These are phyloP conservation scores for Kwoniella heveanensis DNA, from an alignment of 768 basidiomycete species.

Conservation along the genomic window DNA sequence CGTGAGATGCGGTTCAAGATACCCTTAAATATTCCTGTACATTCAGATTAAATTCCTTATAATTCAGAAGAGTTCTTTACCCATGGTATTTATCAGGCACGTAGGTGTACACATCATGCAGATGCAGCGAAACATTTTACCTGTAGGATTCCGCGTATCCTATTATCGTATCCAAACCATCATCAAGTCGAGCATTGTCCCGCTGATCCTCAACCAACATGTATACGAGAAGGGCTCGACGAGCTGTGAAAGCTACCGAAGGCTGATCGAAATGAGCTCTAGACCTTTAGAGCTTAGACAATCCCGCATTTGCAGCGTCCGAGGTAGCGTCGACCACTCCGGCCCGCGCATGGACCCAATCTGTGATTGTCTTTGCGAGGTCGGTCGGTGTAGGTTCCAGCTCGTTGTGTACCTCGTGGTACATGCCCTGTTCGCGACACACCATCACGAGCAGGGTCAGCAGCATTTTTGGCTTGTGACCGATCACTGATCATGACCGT, in stretches of 20 bases:
- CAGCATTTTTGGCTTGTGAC: no score
- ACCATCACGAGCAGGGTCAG: background rate
- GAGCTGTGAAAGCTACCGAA: no score
- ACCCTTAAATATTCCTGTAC: background rate
- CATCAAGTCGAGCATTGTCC: no score
- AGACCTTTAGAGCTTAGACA: background rate
- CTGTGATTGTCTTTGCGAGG: slow-evolving; percentile 32
- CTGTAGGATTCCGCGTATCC: no score
- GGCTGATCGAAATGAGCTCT: no score
- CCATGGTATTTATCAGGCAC: background rate
- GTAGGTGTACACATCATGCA: background rate
- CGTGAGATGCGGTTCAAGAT: no score
- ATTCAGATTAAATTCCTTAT: background rate
- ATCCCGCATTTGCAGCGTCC: background rate
- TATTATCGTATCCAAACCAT: no score
- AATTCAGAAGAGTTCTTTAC: no score
- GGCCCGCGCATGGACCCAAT: slow-evolving; percentile 34
- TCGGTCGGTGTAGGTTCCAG: slow-evolving; percentile 38
- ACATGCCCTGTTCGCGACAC: slow-evolving; percentile 34
- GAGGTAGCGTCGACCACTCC: slow-evolving; percentile 6
- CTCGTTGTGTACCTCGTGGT: slow-evolving; percentile 50
- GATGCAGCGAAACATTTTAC: no score
- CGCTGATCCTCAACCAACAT: no score
- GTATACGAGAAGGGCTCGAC: no score
- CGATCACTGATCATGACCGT: no score